phyloP scores from a whole-genome alignment of 306 rosid genomes.

The Lablab purpureus region DNA sequence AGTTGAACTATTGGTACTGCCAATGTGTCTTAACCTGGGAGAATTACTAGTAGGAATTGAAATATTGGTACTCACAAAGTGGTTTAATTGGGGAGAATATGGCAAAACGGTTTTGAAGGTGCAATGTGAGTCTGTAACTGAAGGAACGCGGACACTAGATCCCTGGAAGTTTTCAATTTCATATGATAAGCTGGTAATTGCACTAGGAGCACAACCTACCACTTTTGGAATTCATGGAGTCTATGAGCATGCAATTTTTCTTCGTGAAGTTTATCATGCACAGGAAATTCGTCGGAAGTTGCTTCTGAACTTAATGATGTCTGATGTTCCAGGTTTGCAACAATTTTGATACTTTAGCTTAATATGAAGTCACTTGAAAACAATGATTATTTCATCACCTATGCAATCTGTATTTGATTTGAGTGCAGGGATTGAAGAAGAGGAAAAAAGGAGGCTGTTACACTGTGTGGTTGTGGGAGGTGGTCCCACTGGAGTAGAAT shows the following conservation, averaged over 20 bases:
- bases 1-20: constrained; percentile 20
- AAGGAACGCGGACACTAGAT: constrained; percentile 59
- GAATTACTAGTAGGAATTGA: constrained; percentile 9
- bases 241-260: constrained; percentile 83
- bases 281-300: constrained; percentile 97
- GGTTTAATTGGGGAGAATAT: constrained; percentile 41
- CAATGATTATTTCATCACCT: constrained; percentile 1
- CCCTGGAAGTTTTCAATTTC: constrained; percentile 89
- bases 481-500: constrained; percentile 98
- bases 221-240: constrained; percentile 97
- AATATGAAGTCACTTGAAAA: constrained; percentile 32
- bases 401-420: constrained; percentile 39
- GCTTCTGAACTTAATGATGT: constrained; percentile 88
- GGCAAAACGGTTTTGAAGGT: constrained; percentile 66
- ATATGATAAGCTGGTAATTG: constrained; percentile 88
- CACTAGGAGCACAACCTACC: constrained; percentile 79
- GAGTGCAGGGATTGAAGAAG: constrained; percentile 75
- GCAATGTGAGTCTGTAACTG: constrained; percentile 81
- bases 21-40: constrained; percentile 36
- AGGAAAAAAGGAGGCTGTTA: constrained; percentile 80
- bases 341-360: constrained; percentile 18
- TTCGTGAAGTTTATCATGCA: constrained; percentile 94
- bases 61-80: constrained; percentile 20
- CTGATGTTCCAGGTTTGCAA: constrained; percentile 86
- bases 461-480: constrained; percentile 99